Percentiles rank a stretch among this genome's conserved stretches.
Evolutionary conservation across 495 filamentous ascomycete genomes (phyloP).

Genomic region (Beverwykella pulmonaria): DNA sequence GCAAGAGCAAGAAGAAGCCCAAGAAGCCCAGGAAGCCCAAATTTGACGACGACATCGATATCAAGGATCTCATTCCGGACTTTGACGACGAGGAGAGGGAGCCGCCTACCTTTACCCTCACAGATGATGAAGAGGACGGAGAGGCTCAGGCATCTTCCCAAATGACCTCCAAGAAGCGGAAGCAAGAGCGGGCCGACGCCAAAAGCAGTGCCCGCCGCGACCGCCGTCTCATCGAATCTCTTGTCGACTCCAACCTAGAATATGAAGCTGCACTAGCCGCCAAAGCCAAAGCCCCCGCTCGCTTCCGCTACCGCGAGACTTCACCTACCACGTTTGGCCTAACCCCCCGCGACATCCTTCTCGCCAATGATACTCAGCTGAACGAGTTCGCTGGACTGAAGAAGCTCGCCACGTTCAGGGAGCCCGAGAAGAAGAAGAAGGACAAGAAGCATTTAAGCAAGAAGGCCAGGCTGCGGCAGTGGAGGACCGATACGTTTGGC

Average conservation of each 20-base stretch:
- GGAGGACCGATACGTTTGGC: conserved; percentile 92
- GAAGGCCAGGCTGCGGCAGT: conserved; percentile 85
- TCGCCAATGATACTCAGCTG: conserved; percentile 82
- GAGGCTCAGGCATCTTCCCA: conserved; percentile 30
- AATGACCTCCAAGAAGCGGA: conserved; percentile 41
- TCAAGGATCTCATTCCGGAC: conserved; percentile 85
- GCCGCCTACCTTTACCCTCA: conserved; percentile 57
- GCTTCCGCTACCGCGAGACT: conserved; percentile 92
- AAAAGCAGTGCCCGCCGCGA: conserved; percentile 77
- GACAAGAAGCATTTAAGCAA: conserved; percentile 88
- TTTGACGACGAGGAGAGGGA: conserved; percentile 62
- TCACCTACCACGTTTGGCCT: conserved; percentile 88
- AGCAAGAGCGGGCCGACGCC: conserved; percentile 60
- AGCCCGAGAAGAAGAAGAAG: conserved; percentile 80
- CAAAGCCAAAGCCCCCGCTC: conserved; percentile 55
- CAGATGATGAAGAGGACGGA: conserved; percentile 50
- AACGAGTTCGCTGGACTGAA: conserved; percentile 93
- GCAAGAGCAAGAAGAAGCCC: conserved; percentile 58
- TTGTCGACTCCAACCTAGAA: conserved; percentile 82
- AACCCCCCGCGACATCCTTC: conserved; percentile 84
- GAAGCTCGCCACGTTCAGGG: conserved; percentile 88
- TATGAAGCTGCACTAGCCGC: conserved; percentile 41
- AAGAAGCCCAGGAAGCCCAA: conserved; percentile 94
- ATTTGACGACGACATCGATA: conserved; percentile 97
- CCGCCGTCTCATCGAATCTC: conserved; percentile 76